These are phyloP conservation scores for Candida dubliniensis DNA, from an alignment of 1,139 yeast species.

Conservation along the genomic window DNA sequence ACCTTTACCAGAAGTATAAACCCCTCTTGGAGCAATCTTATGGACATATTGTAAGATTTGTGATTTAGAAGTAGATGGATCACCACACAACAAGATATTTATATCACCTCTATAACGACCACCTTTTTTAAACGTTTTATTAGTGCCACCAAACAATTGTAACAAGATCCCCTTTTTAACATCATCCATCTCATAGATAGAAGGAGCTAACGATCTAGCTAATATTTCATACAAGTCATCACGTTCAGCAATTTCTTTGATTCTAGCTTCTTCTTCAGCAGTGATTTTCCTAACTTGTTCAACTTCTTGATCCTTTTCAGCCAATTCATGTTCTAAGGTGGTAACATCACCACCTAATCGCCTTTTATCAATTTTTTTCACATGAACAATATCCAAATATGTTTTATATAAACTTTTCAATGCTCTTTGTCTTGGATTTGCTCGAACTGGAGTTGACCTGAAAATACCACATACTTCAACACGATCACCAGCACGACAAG, in stretches of 20 bases:
- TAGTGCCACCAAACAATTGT: slow-evolving; percentile 94
- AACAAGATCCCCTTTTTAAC: slow-evolving; percentile 91
- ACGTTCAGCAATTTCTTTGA: slow-evolving; percentile 61
- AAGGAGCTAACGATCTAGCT: slow-evolving; percentile 91
- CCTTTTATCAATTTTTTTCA: slow-evolving; percentile 79
- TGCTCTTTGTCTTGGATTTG: slow-evolving; percentile 82
- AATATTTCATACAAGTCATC: slow-evolving; percentile 84
- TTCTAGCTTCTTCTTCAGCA: slow-evolving; percentile 65
- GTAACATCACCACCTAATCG: slow-evolving; percentile 80
- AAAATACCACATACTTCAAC: slow-evolving; percentile 94
- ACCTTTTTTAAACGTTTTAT: slow-evolving; percentile 84
- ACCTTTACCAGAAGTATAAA: slow-evolving; percentile 97
- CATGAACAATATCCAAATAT: slow-evolving; percentile 89
- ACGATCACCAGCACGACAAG: slow-evolving; percentile 95
- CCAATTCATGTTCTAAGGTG: slow-evolving; percentile 48
- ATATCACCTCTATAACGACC: slow-evolving; percentile 97
- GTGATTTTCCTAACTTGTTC: slow-evolving; percentile 73
- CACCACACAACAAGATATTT: slow-evolving; percentile 90
- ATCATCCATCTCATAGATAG: slow-evolving; percentile 93
- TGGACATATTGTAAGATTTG: slow-evolving; percentile 93
- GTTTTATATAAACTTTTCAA: slow-evolving; percentile 86
- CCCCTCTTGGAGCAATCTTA: slow-evolving; percentile 96
- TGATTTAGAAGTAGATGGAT: slow-evolving; percentile 96
- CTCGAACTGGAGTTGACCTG: slow-evolving; percentile 87
- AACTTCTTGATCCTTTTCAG: slow-evolving; percentile 63